Base-by-base conservation (phyloP, 139 green algal genomes). In the Micractinium conductrix region DNA sequence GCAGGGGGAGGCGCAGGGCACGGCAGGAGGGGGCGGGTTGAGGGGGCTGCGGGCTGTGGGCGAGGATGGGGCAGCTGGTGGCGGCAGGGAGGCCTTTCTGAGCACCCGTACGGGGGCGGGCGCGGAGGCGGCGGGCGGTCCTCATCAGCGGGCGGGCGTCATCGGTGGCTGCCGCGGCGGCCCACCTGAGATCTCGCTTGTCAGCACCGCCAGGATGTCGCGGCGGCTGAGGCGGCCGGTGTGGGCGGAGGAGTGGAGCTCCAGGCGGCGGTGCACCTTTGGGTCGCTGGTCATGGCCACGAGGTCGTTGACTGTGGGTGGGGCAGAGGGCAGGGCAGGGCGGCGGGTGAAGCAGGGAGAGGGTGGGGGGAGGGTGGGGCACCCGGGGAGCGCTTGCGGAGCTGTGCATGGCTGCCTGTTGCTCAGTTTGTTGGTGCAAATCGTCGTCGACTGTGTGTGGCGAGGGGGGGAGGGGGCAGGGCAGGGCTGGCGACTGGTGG, bases 151-250 rank as follows among this genome's bases (percentile, higher is more conserved):
- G 48, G 48, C 53, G 8, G 53, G 53, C 53, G 10, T 58, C 16
- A 24, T 16, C 12, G 53, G 53, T 19, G 19, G 53, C 6, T 62
- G 8, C 53, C 26, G 14, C 5, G 9, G 28, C 65, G 8, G 30
- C 72, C 63, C 72, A 79, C 43, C 72, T 17, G 70, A 76, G 40
- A 76, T 33, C 7, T 79, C 72, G 72, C 72, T 60, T 26, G 33
- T 33, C 72, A 79, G 35, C 28, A 79, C 72, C 28, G 38, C 40
- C 6, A 79, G 43, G 44, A 79, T 79, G 33, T 79, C 72, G 44
- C 40, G n/a, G 24, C 43, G 72, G 72, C 72, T 79, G 26, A 79
- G 63, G 43, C 72, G 72, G 16, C 43, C 72, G n/a, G 40, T 53
- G 40, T 1, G 28, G 42, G 12, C 10, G 0, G 44, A 10, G 5